Conservation (phyloP, 1,139 yeast genomes). For the Yamadazyma blattariae region DNA sequence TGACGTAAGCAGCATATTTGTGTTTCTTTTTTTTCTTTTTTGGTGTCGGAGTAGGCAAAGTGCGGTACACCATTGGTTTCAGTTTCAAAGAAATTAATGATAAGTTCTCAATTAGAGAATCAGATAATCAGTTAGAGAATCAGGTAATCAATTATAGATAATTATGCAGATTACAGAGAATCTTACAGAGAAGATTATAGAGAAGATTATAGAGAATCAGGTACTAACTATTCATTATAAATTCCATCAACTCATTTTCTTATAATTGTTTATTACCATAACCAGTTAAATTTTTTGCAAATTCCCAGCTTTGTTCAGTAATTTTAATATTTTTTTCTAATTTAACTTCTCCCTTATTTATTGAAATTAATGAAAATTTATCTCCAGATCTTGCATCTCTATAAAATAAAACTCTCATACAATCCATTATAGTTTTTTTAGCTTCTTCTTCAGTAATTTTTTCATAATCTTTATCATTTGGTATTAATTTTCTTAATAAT, state of each 20-base stretch:
- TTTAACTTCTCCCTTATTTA: slow-evolving; percentile 47
- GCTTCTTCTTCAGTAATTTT: slow-evolving; percentile 76
- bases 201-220: too few species aligned
- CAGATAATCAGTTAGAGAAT: too few species aligned
- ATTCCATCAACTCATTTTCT: neutral
- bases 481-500: slow-evolving; percentile 78
- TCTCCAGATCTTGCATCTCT: slow-evolving; percentile 95
- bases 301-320: slow-evolving; percentile 84
- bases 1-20: too few species aligned
- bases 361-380: slow-evolving; percentile 78
- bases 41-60: too few species aligned
- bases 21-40: too few species aligned
- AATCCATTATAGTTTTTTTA: slow-evolving; percentile 66
- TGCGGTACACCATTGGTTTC: too few species aligned
- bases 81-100: too few species aligned
- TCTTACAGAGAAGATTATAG: too few species aligned
- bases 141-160: too few species aligned
- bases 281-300: slow-evolving; percentile 85
- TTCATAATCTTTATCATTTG: slow-evolving; percentile 70
- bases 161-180: too few species aligned
- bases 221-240: neutral
- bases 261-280: slow-evolving; percentile 65
- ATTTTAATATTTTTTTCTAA: slow-evolving; percentile 66
- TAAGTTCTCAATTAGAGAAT: too few species aligned
- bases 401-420: slow-evolving; percentile 93